phyloP scores from a whole-genome alignment of 2,329 filamentous ascomycete species.

The Sarocladium strictum region DNA sequence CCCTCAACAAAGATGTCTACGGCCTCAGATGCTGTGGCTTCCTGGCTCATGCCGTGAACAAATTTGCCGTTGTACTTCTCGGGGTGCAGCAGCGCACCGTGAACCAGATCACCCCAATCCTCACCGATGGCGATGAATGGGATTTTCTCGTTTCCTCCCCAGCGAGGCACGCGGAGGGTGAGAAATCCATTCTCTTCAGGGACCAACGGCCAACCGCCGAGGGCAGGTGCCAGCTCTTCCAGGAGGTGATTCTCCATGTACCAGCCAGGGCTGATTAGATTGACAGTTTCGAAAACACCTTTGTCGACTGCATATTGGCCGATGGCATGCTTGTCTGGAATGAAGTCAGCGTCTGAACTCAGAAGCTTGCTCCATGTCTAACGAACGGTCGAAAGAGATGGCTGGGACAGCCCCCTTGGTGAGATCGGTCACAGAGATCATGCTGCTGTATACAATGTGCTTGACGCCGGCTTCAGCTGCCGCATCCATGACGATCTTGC shows the following conservation, averaged over 20 bases:
- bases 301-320: conserved; percentile 29
- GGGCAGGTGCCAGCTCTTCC: conserved; percentile 24
- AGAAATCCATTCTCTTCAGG: conserved; percentile 29
- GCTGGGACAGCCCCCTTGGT: conserved; percentile 26
- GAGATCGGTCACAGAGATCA: conserved; percentile 24
- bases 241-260: conserved; percentile 36
- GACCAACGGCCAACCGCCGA: conserved; percentile 34
- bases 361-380: background rate
- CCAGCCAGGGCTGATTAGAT: conserved; percentile 31
- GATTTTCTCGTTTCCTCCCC: conserved; percentile 30
- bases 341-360: background rate
- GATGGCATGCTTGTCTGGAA: conserved; percentile 30
- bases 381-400: conserved; percentile 28
- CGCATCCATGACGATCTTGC: conserved; percentile 3
- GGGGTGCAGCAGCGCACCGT: conserved; percentile 36
- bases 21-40: conserved; percentile 23
- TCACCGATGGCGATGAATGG: conserved; percentile 32
- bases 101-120: conserved; percentile 40
- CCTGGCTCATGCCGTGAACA: conserved; percentile 31
- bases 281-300: conserved; percentile 26
- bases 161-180: conserved; percentile 28
- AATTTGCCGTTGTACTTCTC: conserved; percentile 27
- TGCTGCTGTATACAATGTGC: conserved; percentile 10
- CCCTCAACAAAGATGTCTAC: conserved; percentile 26
- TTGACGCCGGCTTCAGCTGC: background rate